Base-by-base conservation (phyloP, 768 basidiomycete genomes). In the Jaapia argillacea region DNA sequence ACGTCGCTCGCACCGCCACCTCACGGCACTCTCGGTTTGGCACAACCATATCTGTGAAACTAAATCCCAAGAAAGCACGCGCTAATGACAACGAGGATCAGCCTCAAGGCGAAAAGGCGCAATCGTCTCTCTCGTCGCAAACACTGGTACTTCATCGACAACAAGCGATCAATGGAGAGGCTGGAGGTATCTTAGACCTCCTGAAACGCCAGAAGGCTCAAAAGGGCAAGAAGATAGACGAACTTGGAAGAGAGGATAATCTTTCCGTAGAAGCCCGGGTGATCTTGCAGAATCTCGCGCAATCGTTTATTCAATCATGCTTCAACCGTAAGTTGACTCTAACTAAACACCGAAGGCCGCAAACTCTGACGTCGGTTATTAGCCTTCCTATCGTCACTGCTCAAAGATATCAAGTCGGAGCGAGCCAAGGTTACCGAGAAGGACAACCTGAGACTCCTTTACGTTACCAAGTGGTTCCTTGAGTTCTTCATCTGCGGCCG, bases 1-100 rank as follows among this genome's bases (percentile, higher is more conserved):
- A 77, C 43, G 58, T 73, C 21, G 69, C 75, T 39, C 65, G 68
- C 45, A 65, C 69, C 39, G 66, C 74, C 4, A 63, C 80, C 41
- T 86, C 90, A 18, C 76, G 96, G 24, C 96, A 99, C 64, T 90
- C 91, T 21, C 80, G 93, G 39, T 99, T 99, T 61, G 96, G 96
- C 1, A 98, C 96, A 2, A 98, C 93, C 6, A 82, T 98, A 50
- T 67, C 84, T 18, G 82, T 99, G 42, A 76, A 71, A 48, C 67
- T 85, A 35, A 84, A 81, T 46, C 59, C 79, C 12, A 74, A 71
- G 49, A 77, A 74, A 59, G 44, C 33, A 7, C 39, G 21, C 48
- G 22, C 53, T 13, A 52, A 58, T 14, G 47, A 62, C 7, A 50
- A 42, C 44, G 55, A 55, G 31, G 54, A 57, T 43, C 50, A 48